Conservation (phyloP, 2,329 filamentous ascomycete genomes). For the Fusarium nurragi region DNA sequence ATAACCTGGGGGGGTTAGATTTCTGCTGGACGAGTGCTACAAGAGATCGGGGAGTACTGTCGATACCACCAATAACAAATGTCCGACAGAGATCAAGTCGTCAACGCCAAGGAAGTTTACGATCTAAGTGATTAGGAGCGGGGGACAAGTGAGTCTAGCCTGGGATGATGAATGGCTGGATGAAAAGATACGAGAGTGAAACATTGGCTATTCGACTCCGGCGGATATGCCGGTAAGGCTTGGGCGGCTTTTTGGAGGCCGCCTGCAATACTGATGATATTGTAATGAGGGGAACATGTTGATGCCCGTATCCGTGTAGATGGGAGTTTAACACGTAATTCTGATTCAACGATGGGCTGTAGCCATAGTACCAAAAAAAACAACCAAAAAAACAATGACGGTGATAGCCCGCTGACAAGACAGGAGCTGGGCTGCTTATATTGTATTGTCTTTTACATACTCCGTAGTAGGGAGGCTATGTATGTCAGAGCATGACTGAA, state of each 20-base stretch:
- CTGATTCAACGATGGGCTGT: neutral
- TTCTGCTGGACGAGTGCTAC: too few relatives aligned
- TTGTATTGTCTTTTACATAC: too few relatives aligned
- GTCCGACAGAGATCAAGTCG: conserved; percentile 10
- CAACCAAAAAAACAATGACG: too few relatives aligned
- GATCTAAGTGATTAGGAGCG: conserved; percentile 21
- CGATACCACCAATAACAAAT: neutral
- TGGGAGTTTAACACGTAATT: conserved; percentile 3
- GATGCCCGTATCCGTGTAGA: too few relatives aligned
- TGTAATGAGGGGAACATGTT: too few relatives aligned
- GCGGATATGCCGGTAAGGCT: conserved; percentile 20
- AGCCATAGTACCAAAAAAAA: too few relatives aligned
- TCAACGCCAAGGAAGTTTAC: conserved; percentile 21
- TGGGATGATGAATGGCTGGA: conserved; percentile 12
- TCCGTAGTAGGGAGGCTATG: conserved; percentile 26
- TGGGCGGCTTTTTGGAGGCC: conserved; percentile 4
- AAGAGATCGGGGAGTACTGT: neutral
- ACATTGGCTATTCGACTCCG: conserved; percentile 12
- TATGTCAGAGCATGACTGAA: conserved; percentile 5
- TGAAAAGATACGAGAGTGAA: conserved; percentile 18
- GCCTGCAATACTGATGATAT: too few relatives aligned
- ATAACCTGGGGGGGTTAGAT: too few relatives aligned
- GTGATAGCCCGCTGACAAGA: neutral
- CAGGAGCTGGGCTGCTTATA: too few relatives aligned
- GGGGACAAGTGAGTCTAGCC: neutral